phyloP scores from a whole-genome alignment of 768 basidiomycete genomes.

The Collybia sp. region DNA sequence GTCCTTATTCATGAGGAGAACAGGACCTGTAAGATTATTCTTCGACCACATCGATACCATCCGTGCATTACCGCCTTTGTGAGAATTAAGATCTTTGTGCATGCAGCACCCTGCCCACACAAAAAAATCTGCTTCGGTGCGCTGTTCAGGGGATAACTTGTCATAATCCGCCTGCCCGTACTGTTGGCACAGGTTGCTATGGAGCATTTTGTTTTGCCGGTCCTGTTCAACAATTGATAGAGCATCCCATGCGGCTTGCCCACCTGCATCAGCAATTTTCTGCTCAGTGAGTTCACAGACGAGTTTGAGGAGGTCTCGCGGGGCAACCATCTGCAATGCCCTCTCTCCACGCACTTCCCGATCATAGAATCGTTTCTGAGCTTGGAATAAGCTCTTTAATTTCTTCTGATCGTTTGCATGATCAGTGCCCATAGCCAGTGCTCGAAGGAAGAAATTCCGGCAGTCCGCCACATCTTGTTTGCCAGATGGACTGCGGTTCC shows the following conservation, averaged over 20 bases:
- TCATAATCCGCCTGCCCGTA: conserved; percentile 17
- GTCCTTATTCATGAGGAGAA: conserved; percentile 19
- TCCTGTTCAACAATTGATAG: conserved; percentile 15
- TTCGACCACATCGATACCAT: conserved; percentile 24
- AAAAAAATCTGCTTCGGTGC: conserved; percentile 18
- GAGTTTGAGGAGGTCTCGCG: conserved; percentile 11
- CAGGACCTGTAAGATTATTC: conserved; percentile 13
- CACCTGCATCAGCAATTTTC: conserved; percentile 20
- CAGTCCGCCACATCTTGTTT: not conserved
- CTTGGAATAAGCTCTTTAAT: conserved; percentile 7
- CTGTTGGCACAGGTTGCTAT: conserved; percentile 9
- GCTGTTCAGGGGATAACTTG: conserved; percentile 10
- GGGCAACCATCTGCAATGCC: conserved; percentile 4
- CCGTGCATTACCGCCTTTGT: conserved; percentile 21
- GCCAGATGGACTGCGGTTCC: conserved; percentile 10
- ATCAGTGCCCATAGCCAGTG: conserved; percentile 19
- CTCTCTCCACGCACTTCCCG: conserved; percentile 13
- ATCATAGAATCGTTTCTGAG: conserved; percentile 8
- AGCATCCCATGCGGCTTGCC: conserved; percentile 16
- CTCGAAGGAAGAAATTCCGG: not conserved
- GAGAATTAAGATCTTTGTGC: conserved; percentile 32
- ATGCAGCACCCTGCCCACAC: conserved; percentile 32
- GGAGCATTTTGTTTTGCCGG: conserved; percentile 9
- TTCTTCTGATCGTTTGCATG: conserved; percentile 19
- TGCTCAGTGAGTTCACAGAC: conserved; percentile 12